Conservation (phyloP, 129 eudicot species). For the carrot (Daucus carota) region DH1_v3.0 NC_030384.2:40642001-40642500, state of each 20-base stretch:
- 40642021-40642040: conserved; percentile 1
- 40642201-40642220: neutral
- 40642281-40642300: neutral
- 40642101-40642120: neutral
- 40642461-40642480: neutral
- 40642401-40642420: neutral
- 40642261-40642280: neutral
- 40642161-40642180: conserved; percentile 57
- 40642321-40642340: neutral
- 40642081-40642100: neutral
- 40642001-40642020: neutral
- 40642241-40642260: neutral
- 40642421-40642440: neutral
- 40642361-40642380: neutral
- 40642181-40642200: conserved; percentile 47
- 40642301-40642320: neutral
- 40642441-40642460: neutral
- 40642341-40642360: neutral
- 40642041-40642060: neutral
- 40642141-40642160: conserved; percentile 53
- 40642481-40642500: neutral
- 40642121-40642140: conserved; percentile 23
- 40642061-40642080: neutral
- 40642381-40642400: neutral
- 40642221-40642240: neutral